Evolutionary conservation across 2,329 filamentous ascomycete genomes (phyloP).

Genomic region (Diplodia seriata): DNA sequence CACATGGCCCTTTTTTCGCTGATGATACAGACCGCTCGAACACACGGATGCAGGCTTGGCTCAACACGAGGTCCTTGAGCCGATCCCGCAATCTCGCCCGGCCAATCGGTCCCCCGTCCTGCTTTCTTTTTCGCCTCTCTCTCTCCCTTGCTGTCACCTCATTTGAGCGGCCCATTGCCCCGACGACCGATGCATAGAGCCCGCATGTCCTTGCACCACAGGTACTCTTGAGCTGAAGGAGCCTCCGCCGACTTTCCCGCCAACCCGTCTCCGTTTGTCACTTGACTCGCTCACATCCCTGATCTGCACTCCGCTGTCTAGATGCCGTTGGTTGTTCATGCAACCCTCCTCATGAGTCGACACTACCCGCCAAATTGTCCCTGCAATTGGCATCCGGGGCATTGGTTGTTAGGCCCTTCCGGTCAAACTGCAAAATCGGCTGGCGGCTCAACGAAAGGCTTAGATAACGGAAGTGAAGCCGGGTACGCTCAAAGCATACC

Average conservation of each 20-base stretch:
- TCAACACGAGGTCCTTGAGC: conserved; percentile 22
- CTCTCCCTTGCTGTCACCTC: background rate
- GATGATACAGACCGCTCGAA: conserved; percentile 19
- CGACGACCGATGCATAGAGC: background rate
- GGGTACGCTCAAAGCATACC: too few species aligned
- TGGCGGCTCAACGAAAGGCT: too few species aligned
- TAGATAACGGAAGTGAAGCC: too few species aligned
- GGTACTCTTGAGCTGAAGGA: background rate
- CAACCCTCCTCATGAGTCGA: background rate
- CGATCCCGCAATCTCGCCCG: conserved; percentile 28
- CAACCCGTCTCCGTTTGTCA: background rate
- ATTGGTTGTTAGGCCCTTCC: too few species aligned
- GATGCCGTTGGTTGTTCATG: background rate
- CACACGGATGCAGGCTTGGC: background rate
- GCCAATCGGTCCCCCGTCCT: background rate
- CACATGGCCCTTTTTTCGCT: background rate
- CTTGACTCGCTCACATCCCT: conserved; percentile 1
- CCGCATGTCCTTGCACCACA: background rate
- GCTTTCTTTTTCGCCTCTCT: background rate
- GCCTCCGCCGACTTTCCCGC: background rate
- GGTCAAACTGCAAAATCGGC: too few species aligned
- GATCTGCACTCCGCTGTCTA: background rate
- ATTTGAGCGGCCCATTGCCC: background rate
- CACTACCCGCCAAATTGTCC: too few species aligned
- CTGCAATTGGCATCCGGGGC: too few species aligned